phyloP scores from a whole-genome alignment of 768 basidiomycete genomes.

The Austroboletus eburneus region DNA sequence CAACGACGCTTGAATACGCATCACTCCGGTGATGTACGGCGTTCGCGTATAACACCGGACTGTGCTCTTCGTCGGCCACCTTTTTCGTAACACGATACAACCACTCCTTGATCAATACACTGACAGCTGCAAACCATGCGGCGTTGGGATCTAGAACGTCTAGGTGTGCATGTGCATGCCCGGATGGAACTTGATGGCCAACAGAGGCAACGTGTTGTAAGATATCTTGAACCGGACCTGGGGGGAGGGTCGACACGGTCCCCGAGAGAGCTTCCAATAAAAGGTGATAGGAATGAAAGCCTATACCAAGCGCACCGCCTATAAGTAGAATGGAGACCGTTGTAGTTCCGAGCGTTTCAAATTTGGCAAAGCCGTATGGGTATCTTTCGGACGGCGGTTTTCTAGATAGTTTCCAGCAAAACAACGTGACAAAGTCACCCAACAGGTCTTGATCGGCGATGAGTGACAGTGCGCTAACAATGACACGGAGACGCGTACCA shows the following conservation, averaged over 20 bases:
- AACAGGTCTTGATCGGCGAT: constrained; percentile 54
- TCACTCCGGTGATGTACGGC: constrained; percentile 98
- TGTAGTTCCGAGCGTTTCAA: constrained; percentile 93
- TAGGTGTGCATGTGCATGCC: constrained; percentile 51
- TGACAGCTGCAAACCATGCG: constrained; percentile 88
- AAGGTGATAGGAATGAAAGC: constrained; percentile 86
- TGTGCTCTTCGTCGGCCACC: constrained; percentile 88
- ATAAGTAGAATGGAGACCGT: constrained; percentile 84
- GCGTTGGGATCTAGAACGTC: constrained; percentile 83
- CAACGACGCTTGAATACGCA: constrained; percentile 88
- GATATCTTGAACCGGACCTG: constrained; percentile 62
- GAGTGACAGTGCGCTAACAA: constrained; percentile 6
- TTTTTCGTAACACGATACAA: constrained; percentile 83
- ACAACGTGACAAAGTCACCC: constrained; percentile 88
- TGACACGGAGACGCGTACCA: constrained; percentile 45
- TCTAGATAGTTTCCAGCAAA: constrained; percentile 83
- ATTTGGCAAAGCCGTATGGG: constrained; percentile 90
- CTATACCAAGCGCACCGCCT: constrained; percentile 78
- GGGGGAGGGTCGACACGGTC: constrained; percentile 57
- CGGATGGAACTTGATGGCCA: constrained; percentile 49
- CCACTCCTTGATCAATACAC: constrained; percentile 88
- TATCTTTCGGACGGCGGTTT: constrained; percentile 75
- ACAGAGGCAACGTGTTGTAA: constrained; percentile 52
- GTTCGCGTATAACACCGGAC: constrained; percentile 91
- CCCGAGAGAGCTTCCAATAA: constrained; percentile 70